Base-by-base conservation (phyloP, 1,284 basidiomycete genomes). In the Coriolopsis trogii region DNA sequence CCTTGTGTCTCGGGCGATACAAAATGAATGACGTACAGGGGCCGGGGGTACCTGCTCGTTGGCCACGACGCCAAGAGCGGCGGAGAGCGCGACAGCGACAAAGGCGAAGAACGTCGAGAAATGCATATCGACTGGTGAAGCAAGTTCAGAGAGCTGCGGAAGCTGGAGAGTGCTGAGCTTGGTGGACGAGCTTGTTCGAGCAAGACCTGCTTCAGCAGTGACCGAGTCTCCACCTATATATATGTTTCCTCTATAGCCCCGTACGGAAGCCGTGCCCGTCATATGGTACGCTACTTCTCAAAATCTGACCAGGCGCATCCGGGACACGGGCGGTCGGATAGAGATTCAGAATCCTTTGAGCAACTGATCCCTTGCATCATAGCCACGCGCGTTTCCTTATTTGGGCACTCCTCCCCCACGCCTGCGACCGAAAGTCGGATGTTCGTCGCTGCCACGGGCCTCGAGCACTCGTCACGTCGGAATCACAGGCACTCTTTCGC, bases 391-490 rank as follows among this genome's bases (percentile, higher is more conserved):
- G 15, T 37, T 16, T 9, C 56, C 53, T 23, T 38, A 42, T 46
- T 23, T 9, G 48, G 56, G 37, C 36, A 30, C 25, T 39, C 25
- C 34, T 20, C 16, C 46, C 56, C 43, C 53, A 58, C 56, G 47
- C 33, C 40, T 41, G 42, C 43, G 46, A 53, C 23, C 45, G 44
- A 49, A 41, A 41, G 34, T 49, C 56, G 56, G 51, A 51, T 30
- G 51, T 58, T 58, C 56, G 40, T 58, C 56, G 56, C 51, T 51
- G 28, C 40, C 23, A n/a, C 40, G 44, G 5, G 26, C 33, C 30
- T 45, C 40, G 30, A 23, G 46, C 37, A 38, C 46, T 37, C 28
- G 21, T n/a, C 31, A 37, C 25, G 41, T 33, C 26, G 37, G 37
- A 16, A 18, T 13, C 30, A 18, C n/a, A n/a, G n/a, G n/a, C n/a